phyloP scores from a whole-genome alignment of 352 stramenopile genomes.

The Phytophthora pluvialis region DNA sequence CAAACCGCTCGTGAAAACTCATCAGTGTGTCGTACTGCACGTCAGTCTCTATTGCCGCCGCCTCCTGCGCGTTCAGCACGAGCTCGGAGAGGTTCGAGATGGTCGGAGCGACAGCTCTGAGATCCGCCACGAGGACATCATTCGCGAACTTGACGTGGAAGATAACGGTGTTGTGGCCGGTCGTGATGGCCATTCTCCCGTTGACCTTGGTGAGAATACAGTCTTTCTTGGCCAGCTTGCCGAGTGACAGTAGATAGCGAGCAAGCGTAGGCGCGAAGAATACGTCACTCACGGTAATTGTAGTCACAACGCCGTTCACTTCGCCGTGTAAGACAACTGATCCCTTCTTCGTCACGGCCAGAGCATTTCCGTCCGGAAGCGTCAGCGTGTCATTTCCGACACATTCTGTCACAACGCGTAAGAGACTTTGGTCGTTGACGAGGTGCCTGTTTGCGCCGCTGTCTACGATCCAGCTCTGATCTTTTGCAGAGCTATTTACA shows the following conservation, averaged over 20 bases:
- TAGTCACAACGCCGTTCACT: neutral
- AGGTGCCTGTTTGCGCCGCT: constrained; percentile 9
- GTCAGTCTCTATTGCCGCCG: no score
- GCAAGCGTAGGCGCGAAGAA: constrained; percentile 1
- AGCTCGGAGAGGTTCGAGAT: no score
- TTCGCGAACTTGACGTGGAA: neutral
- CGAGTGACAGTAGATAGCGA: constrained; percentile 5
- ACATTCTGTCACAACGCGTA: neutral
- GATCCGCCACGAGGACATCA: neutral
- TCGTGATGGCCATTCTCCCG: neutral
- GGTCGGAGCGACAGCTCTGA: neutral
- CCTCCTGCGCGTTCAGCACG: no score
- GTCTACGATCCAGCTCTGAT: constrained; percentile 9
- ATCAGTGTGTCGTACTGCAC: neutral
- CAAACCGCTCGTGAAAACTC: neutral
- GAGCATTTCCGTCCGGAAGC: neutral
- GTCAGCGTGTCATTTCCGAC: neutral
- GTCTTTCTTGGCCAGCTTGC: neutral
- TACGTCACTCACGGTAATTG: constrained; percentile 1
- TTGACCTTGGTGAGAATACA: neutral
- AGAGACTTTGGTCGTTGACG: constrained; percentile 5
- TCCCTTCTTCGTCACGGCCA: neutral
- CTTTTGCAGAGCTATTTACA: no score
- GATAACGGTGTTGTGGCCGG: neutral
- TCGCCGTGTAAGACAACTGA: neutral